phyloP scores from a whole-genome alignment of 768 basidiomycete genomes.

The Leccinum pellstonianum region DNA sequence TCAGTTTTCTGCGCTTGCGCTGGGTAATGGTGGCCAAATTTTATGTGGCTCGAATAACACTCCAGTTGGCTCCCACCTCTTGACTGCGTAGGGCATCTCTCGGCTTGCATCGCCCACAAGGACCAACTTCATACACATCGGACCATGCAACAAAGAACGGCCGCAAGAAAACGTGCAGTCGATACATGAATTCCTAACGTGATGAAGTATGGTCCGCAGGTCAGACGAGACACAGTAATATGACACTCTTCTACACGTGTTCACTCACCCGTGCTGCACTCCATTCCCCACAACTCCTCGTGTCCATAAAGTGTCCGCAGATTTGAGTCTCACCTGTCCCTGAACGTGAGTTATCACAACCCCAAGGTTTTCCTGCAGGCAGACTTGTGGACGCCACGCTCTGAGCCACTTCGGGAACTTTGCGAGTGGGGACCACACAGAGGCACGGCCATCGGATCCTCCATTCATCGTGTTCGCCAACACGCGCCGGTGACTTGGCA shows the following conservation, averaged over 20 bases:
- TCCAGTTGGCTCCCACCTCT: background rate
- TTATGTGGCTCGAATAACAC: conserved; percentile 3
- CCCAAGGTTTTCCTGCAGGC: conserved; percentile 23
- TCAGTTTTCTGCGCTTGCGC: background rate
- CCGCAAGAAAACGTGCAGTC: background rate
- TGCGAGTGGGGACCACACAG: conserved; percentile 6
- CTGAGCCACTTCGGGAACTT: conserved; percentile 7
- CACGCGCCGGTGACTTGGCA: conserved; percentile 16
- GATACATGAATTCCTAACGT: background rate
- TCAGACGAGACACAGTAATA: conserved; percentile 3
- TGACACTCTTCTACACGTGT: conserved; percentile 21
- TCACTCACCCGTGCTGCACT: conserved; percentile 12
- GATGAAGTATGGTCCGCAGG: conserved; percentile 3
- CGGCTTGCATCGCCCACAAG: conserved; percentile 2
- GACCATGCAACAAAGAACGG: background rate
- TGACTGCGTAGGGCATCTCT: background rate
- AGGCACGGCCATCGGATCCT: conserved; percentile 26
- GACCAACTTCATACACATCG: background rate
- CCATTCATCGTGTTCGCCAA: conserved; percentile 17
- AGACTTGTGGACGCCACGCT: conserved; percentile 25
- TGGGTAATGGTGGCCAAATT: background rate
- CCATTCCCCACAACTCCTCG: conserved; percentile 14
- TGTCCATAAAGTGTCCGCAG: conserved; percentile 10
- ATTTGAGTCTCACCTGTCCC: conserved; percentile 10
- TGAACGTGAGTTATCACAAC: conserved; percentile 12